phyloP scores from a whole-genome alignment of 2,329 filamentous ascomycete species.

The Annulohypoxylon truncatum region DNA sequence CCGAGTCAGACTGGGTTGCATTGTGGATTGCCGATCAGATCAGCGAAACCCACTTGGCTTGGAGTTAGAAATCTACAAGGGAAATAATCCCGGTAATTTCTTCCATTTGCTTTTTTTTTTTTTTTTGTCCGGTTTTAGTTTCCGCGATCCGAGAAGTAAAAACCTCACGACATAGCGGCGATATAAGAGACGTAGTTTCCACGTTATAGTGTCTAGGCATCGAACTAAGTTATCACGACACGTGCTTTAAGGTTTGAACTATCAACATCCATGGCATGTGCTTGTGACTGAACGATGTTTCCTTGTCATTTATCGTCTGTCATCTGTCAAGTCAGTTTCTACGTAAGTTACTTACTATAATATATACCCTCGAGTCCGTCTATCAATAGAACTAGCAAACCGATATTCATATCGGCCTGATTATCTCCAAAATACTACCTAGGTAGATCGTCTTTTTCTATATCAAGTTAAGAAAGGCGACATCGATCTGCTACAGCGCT shows the following conservation, averaged over 20 bases:
- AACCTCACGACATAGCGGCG: constrained; percentile 5
- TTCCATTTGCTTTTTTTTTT: background rate
- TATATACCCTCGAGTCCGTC: background rate
- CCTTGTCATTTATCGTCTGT: background rate
- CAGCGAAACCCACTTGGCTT: constrained; percentile 29
- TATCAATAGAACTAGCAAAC: background rate
- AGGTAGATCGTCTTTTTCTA: too few relatives aligned
- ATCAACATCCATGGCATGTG: background rate
- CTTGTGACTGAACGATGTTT: background rate
- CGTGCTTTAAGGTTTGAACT: background rate
- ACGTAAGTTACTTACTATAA: background rate
- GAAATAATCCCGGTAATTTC: constrained; percentile 2
- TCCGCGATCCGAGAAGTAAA: background rate
- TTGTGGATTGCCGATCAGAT: constrained; percentile 36
- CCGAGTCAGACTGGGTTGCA: constrained; percentile 36
- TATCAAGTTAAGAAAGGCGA: too few relatives aligned
- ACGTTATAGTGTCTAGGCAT: background rate
- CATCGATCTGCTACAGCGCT: background rate
- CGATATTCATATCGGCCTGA: background rate
- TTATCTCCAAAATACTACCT: background rate
- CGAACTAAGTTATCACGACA: constrained; percentile 5
- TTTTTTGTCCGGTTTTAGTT: background rate
- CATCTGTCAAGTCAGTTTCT: background rate
- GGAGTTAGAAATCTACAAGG: constrained; percentile 19
- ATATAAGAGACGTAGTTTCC: background rate